A percentile compares a stretch with the other conserved stretches of the same genome.
Conservation (phyloP, 192 early-diverging fungal genomes). For the Gonapodya sp. region DNA sequence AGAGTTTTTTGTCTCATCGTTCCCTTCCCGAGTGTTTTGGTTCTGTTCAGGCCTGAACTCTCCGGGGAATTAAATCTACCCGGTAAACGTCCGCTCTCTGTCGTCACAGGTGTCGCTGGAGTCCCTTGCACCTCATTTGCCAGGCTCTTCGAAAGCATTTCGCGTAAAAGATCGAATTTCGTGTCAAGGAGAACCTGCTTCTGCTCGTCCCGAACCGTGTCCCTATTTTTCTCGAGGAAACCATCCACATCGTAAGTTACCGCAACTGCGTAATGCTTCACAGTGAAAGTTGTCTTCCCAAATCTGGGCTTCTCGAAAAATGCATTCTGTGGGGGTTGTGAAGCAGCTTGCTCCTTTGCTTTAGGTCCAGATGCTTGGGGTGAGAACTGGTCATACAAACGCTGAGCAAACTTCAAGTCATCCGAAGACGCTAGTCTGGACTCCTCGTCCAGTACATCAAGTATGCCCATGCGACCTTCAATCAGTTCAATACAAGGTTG, state of each 20-base stretch:
- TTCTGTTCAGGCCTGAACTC: not conserved
- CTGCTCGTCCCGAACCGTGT: constrained; percentile 90
- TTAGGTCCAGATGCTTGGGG: not conserved
- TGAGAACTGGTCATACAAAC: constrained; percentile 78
- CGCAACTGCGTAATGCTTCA: constrained; percentile 91
- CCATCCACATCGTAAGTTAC: constrained; percentile 89
- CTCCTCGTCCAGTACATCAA: constrained; percentile 94
- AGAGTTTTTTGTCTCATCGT: constrained; percentile 51
- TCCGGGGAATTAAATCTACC: not conserved
- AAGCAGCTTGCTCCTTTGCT: not conserved
- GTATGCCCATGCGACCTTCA: constrained; percentile 87
- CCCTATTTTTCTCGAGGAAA: constrained; percentile 98
- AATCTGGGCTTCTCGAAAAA: constrained; percentile 11
- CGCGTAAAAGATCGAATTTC: constrained; percentile 70
- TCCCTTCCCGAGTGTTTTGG: not conserved
- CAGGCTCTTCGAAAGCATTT: constrained; percentile 50
- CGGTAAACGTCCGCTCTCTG: not conserved
- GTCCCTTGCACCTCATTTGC: not conserved
- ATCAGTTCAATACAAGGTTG: constrained; percentile 98
- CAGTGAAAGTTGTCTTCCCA: constrained; percentile 70
- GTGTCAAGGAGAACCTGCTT: constrained; percentile 66
- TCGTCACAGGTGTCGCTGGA: not conserved
- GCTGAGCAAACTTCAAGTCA: constrained; percentile 76
- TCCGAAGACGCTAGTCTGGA: constrained; percentile 75
- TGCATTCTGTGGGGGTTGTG: not conserved